Conservation (phyloP, 169 alveolate genomes). For the Blepharisma undulans region DNA sequence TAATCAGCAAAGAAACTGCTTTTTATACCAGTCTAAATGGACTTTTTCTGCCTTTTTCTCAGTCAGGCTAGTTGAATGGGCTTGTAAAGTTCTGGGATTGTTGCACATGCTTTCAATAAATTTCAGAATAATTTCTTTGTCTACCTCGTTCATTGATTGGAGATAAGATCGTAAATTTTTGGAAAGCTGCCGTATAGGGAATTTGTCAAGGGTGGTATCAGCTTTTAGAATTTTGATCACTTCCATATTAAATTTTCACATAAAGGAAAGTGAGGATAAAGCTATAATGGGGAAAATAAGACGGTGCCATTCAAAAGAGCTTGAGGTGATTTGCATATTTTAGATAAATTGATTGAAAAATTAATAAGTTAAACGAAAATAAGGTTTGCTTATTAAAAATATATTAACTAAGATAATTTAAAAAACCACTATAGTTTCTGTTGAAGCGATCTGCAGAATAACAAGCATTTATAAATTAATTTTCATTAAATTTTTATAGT, state of each 20-base stretch:
- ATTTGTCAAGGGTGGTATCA: constrained; percentile 31
- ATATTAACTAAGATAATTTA: not conserved
- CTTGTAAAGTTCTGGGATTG: constrained; percentile 77
- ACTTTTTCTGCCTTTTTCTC: constrained; percentile 45
- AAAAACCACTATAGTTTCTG: not conserved
- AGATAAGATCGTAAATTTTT: constrained; percentile 56
- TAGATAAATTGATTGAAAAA: no score
- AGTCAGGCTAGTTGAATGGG: constrained; percentile 62
- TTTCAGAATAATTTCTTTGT: constrained; percentile 79
- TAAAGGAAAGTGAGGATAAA: no score
- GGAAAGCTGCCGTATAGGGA: constrained; percentile 3
- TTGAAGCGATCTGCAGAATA: not conserved
- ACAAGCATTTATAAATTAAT: not conserved
- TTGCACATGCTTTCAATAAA: constrained; percentile 86
- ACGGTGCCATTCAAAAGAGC: no score
- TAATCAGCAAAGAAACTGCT: constrained; percentile 76
- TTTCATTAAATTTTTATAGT: not conserved
- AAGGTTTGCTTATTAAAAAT: no score
- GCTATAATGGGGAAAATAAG: no score
- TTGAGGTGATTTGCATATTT: no score
- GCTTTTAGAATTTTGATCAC: constrained; percentile 25
- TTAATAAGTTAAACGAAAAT: not conserved
- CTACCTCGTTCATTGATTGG: constrained; percentile 80
- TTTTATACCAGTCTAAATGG: constrained; percentile 78
- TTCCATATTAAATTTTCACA: no score